Base-by-base conservation (phyloP, 805 yeast species). In the Candida stauntonica region DNA sequence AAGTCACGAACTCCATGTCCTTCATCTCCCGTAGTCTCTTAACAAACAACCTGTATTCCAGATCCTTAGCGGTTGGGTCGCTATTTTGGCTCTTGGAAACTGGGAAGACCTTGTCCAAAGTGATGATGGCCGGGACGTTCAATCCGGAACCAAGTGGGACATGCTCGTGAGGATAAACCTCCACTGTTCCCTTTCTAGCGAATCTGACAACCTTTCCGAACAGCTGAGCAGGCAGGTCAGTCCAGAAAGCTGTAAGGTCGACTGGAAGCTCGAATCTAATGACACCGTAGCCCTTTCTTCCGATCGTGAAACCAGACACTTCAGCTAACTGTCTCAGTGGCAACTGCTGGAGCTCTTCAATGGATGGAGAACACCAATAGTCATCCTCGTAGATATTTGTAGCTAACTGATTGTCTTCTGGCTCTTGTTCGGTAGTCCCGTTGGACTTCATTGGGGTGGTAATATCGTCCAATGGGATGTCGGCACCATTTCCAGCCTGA, bases 1-100 rank as follows among this genome's bases (percentile, higher is more conserved):
- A 88, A 5, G 88, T 81, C 12, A 89, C 67, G 55, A 84, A 87
- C 45, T 80, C 79, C 80, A 82, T 86, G 5, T 89, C 95, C 24
- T 67, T 70, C 47, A 70, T 62, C 33, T 64, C 68, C 45, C 75
- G 74, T 35, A 82, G 64, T 36, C 65, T 66, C 33, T 67, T 68
- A 19, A 80, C 69, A 51, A 73, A 73, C 17, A 67, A 58, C 51
- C 70, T 63, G 30, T 68, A 61, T 29, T 74, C 73, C 9, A 62
- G 57, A 18, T 67, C 68, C 35, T 49, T 51, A 8, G 57, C 51
- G 9, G 62, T 45, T 9, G 48, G 51, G 17, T 56, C 60, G 4
- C 31, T 3, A 2, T 45, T 35, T 23, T 58, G 59, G 5, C 56
- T 29, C 35, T 47, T 56, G 2, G 41, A 35, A 8, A 61, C 50